A percentile compares a stretch with the other conserved stretches of the same genome.
These are phyloP conservation scores for Pichia sp. DNA, from an alignment of 1,139 yeast genomes.

Conservation along the genomic window DNA sequence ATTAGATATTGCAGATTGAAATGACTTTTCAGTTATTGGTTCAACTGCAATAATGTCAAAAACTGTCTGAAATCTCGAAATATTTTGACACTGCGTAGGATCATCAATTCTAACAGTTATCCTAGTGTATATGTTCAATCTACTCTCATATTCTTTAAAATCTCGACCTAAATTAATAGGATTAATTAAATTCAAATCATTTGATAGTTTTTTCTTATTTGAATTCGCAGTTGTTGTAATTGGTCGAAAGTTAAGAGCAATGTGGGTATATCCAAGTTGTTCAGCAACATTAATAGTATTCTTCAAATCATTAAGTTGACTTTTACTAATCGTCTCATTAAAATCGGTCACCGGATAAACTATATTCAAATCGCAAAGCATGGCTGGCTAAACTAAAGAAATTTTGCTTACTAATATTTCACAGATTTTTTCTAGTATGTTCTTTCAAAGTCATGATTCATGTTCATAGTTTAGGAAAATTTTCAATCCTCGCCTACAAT, in stretches of 20 bases:
- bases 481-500: too few species aligned
- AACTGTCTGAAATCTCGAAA: conserved; percentile 52
- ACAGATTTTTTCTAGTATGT: too few species aligned
- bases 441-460: too few species aligned
- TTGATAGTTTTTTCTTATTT: conserved; percentile 42
- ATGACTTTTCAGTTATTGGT: conserved; percentile 74
- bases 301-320: conserved; percentile 41
- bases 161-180: conserved; percentile 33
- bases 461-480: too few species aligned
- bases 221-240: conserved; percentile 38
- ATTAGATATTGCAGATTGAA: conserved; percentile 65
- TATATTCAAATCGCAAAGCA: conserved; percentile 72
- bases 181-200: conserved; percentile 32
- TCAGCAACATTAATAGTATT: conserved; percentile 51
- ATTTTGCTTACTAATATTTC: too few species aligned
- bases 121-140: conserved; percentile 61
- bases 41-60: conserved; percentile 81
- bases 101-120: conserved; percentile 73
- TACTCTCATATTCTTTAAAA: conserved; percentile 31
- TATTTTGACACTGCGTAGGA: conserved; percentile 67
- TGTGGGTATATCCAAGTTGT: conserved; percentile 62
- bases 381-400: too few species aligned
- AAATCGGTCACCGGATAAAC: conserved; percentile 68
- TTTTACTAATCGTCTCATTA: conserved; percentile 34
- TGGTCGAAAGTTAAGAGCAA: conserved; percentile 65